phyloP scores from a whole-genome alignment of 768 basidiomycete species.

The Xerocomus brunneocitrinus region DNA sequence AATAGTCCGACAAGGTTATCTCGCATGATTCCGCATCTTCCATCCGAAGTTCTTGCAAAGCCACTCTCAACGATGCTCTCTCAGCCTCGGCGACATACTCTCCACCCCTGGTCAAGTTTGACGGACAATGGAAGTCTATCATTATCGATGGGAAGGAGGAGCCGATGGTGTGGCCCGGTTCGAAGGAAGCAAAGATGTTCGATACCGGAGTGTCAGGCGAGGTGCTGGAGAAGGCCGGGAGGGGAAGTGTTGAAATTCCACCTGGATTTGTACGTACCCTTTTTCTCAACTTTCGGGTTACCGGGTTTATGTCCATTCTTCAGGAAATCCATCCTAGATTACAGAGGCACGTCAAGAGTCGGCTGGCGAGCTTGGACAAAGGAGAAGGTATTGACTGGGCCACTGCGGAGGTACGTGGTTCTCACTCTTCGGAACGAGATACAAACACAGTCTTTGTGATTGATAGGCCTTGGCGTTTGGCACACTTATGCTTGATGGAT shows the following conservation, averaged over 20 bases:
- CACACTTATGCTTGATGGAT: slow-evolving; percentile 75
- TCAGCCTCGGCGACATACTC: slow-evolving; percentile 42
- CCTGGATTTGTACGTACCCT: slow-evolving; percentile 55
- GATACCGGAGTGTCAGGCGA: slow-evolving; percentile 61
- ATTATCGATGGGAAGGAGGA: slow-evolving; percentile 11
- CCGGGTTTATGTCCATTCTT: neutral
- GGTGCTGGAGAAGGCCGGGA: slow-evolving; percentile 54
- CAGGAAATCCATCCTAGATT: slow-evolving; percentile 79
- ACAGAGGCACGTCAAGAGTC: slow-evolving; percentile 72
- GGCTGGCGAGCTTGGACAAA: slow-evolving; percentile 62
- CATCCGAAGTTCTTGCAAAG: slow-evolving; percentile 56
- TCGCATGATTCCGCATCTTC: slow-evolving; percentile 43
- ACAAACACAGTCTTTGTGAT: neutral
- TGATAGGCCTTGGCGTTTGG: slow-evolving; percentile 82
- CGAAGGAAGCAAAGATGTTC: slow-evolving; percentile 49
- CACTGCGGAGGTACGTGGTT: slow-evolving; percentile 67
- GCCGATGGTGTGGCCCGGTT: slow-evolving; percentile 54
- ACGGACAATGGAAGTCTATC: slow-evolving; percentile 58
- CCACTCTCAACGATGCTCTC: slow-evolving; percentile 60
- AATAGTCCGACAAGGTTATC: slow-evolving; percentile 37
- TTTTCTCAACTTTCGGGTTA: neutral
- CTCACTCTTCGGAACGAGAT: neutral
- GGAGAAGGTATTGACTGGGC: slow-evolving; percentile 84
- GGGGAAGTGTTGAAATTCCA: slow-evolving; percentile 60
- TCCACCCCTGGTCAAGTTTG: slow-evolving; percentile 52